A percentile compares a stretch with the other conserved stretches of the same genome.
phyloP scores from a whole-genome alignment of 2,329 filamentous ascomycete genomes.

The Phyllosticta ampelicida region DNA sequence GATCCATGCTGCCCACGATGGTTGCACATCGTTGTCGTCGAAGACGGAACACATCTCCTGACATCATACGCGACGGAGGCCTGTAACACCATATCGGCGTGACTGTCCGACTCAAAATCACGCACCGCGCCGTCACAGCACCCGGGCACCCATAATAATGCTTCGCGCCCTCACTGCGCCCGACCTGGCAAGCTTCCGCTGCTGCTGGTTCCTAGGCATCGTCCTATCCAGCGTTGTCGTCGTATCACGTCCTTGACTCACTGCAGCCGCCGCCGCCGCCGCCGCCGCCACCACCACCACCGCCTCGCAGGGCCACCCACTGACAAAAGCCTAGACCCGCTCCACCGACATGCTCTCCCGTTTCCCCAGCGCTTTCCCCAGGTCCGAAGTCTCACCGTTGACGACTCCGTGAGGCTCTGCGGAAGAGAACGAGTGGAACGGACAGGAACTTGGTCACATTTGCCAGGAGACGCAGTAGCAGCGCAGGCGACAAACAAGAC shows the following conservation, averaged over 20 bases:
- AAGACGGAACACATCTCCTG: neutral
- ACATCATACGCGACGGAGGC: neutral
- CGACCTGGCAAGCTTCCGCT: neutral
- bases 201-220: neutral
- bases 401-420: neutral
- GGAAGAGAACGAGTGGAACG: neutral
- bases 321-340: neutral
- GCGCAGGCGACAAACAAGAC: neutral
- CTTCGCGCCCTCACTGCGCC: neutral
- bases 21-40: neutral
- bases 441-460: neutral
- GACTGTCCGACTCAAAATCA: neutral
- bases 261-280: no score
- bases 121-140: neutral
- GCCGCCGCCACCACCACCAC: neutral
- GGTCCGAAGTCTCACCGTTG: neutral
- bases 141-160: neutral
- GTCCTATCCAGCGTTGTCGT: no score
- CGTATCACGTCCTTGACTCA: no score
- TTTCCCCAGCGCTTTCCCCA: neutral
- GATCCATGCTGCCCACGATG: neutral
- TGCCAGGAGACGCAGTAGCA: neutral
- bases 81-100: neutral
- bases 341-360: neutral
- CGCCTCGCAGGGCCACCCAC: neutral